These are phyloP conservation scores for Amphicarpaea edgeworthii DNA, from an alignment of 306 rosid species.

Conservation along the genomic window DNA sequence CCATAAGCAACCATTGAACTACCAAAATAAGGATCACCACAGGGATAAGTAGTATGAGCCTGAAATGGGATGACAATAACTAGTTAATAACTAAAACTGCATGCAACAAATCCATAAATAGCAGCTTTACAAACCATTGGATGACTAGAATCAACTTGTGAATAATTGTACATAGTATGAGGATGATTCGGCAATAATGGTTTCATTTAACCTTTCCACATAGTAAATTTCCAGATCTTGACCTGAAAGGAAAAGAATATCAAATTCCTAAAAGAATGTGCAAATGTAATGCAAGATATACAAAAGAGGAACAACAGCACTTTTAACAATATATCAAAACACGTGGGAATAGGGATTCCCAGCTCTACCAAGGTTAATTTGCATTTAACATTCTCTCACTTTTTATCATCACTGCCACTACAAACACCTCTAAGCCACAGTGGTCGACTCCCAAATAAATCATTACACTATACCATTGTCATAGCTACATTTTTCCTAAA, in stretches of 20 bases:
- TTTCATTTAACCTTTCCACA: conserved; percentile 57
- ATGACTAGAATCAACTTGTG: conserved; percentile 55
- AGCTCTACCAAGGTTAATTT: no score
- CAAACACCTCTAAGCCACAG: no score
- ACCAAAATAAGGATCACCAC: conserved; percentile 61
- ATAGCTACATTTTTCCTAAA: background rate
- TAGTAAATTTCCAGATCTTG: conserved; percentile 52
- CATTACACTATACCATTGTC: background rate
- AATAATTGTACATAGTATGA: conserved; percentile 51
- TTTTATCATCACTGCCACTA: no score
- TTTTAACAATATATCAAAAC: no score
- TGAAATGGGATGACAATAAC: conserved; percentile 43
- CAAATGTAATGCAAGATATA: background rate
- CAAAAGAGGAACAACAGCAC: background rate
- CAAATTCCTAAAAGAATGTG: background rate
- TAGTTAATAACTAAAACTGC: conserved; percentile 36
- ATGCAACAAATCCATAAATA: conserved; percentile 34
- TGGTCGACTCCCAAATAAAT: no score
- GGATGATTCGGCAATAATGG: conserved; percentile 54
- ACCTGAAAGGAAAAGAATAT: conserved; percentile 45
- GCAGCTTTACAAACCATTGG: conserved; percentile 64
- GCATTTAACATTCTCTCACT: no score
- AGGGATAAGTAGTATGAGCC: conserved; percentile 67
- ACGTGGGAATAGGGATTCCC: no score
- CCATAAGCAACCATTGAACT: conserved; percentile 63